Conservation (phyloP, 2,329 filamentous ascomycete genomes). For the Pochonia chlamydosporia region DNA sequence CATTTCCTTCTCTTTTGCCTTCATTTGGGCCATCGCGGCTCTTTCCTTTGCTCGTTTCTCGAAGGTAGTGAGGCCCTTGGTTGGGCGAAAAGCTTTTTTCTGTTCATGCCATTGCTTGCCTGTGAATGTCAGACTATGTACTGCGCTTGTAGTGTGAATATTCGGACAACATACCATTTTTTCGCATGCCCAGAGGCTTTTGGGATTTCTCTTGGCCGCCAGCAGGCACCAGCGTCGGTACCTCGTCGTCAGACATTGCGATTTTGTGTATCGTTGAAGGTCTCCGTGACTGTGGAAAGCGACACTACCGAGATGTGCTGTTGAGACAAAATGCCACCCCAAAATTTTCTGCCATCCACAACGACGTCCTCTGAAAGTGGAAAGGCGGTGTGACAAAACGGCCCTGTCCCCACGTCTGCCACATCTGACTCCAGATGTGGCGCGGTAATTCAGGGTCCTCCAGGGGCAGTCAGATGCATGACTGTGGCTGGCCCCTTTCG, state of each 20-base stretch:
- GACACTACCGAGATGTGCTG: background rate
- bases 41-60: slow-evolving; percentile 69
- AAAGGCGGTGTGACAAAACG: slow-evolving; percentile 2
- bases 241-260: slow-evolving; percentile 6
- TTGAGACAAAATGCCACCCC: background rate
- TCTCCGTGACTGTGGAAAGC: background rate
- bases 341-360: slow-evolving; percentile 5
- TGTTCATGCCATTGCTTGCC: slow-evolving; percentile 91
- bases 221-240: background rate
- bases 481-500: background rate
- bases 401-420: background rate
- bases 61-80: slow-evolving; percentile 70
- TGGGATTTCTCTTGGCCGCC: slow-evolving; percentile 23
- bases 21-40: slow-evolving; percentile 66
- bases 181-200: slow-evolving; percentile 62
- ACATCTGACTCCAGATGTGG: background rate
- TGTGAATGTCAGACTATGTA: slow-evolving; percentile 30
- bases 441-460: slow-evolving; percentile 5
- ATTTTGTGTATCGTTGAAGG: background rate
- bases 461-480: background rate
- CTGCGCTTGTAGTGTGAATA: background rate
- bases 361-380: background rate
- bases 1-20: slow-evolving; percentile 92
- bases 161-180: slow-evolving; percentile 61
- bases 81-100: slow-evolving; percentile 81